Evolutionary conservation across 306 rosid genomes (phyloP).

Genomic region (Parietaria judaica): DNA sequence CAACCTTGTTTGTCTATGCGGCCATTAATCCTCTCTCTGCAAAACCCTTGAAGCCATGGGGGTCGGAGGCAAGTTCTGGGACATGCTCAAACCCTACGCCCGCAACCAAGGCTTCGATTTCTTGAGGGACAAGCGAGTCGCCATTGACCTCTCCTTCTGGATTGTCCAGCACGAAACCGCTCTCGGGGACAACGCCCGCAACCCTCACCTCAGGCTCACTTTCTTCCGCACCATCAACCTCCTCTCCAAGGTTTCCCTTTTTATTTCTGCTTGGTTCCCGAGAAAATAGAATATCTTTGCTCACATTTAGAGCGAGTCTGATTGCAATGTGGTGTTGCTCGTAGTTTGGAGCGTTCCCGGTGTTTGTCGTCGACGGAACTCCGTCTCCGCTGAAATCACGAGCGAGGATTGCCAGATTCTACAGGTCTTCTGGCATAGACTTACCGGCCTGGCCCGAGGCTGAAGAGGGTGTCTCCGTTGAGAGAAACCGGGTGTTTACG

Average conservation of each 20-base stretch:
- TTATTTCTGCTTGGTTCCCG: slow-evolving; percentile 4
- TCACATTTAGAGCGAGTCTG: too few species aligned
- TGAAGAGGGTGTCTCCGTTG: slow-evolving; percentile 53
- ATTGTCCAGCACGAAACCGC: slow-evolving; percentile 80
- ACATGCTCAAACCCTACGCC: slow-evolving; percentile 65
- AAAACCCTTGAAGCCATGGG: slow-evolving; percentile 44
- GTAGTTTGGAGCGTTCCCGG: slow-evolving; percentile 88
- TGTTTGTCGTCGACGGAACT: slow-evolving; percentile 77
- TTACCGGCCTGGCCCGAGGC: slow-evolving; percentile 39
- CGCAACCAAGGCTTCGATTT: slow-evolving; percentile 72
- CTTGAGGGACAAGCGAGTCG: slow-evolving; percentile 90
- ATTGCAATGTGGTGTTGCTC: slow-evolving; percentile 7
- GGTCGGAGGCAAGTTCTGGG: slow-evolving; percentile 83
- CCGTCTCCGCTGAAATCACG: slow-evolving; percentile 69
- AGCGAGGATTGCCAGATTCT: slow-evolving; percentile 64
- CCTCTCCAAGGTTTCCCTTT: slow-evolving; percentile 53
- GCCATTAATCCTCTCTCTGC: slow-evolving; percentile 4
- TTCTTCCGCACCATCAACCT: slow-evolving; percentile 81
- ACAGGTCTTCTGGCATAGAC: slow-evolving; percentile 57
- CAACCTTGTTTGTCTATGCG: neutral
- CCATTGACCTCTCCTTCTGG: slow-evolving; percentile 89
- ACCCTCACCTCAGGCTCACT: slow-evolving; percentile 66
- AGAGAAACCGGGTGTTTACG: slow-evolving; percentile 52
- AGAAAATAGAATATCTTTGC: neutral
- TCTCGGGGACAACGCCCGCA: slow-evolving; percentile 39